These are phyloP conservation scores for Parathielavia appendiculata DNA, from an alignment of 495 filamentous ascomycete genomes.

Conservation along the genomic window DNA sequence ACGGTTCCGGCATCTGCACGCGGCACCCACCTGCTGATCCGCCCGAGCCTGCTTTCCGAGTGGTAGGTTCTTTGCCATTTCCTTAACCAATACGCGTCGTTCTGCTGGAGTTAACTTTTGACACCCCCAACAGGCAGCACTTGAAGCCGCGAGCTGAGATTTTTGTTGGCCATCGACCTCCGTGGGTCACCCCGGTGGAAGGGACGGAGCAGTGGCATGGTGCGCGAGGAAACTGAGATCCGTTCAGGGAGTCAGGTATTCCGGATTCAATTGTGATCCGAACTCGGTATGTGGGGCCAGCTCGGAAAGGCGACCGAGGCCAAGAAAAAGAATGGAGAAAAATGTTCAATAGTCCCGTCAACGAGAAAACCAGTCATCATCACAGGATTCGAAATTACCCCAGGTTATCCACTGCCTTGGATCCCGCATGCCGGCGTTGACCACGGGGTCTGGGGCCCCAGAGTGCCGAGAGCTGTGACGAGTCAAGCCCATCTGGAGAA, in stretches of 20 bases:
- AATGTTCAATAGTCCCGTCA: neutral
- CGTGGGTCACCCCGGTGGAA: neutral
- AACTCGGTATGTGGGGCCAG: neutral
- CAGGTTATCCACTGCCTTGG: neutral
- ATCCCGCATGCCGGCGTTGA: neutral
- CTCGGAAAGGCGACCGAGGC: neutral
- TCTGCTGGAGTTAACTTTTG: too few relatives aligned
- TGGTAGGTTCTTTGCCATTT: neutral
- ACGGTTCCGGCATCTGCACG: neutral
- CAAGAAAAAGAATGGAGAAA: neutral
- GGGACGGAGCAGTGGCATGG: neutral
- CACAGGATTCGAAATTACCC: neutral
- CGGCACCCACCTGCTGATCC: slow-evolving; percentile 1
- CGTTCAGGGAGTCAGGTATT: neutral
- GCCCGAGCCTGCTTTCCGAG: neutral
- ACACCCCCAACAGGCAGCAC: neutral
- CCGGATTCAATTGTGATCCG: too few relatives aligned
- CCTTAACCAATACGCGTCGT: too few relatives aligned
- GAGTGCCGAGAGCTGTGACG: neutral
- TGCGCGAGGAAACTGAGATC: neutral
- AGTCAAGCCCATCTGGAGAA: too few relatives aligned
- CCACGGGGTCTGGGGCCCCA: neutral
- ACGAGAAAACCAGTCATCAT: neutral
- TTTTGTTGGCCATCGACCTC: neutral
- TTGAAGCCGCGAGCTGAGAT: neutral